Evolutionary conservation across 192 early-diverging fungal species (phyloP), one percentile per base, ranked within the genome.

Genomic region (Gorgonomyces haynaldii): DNA sequence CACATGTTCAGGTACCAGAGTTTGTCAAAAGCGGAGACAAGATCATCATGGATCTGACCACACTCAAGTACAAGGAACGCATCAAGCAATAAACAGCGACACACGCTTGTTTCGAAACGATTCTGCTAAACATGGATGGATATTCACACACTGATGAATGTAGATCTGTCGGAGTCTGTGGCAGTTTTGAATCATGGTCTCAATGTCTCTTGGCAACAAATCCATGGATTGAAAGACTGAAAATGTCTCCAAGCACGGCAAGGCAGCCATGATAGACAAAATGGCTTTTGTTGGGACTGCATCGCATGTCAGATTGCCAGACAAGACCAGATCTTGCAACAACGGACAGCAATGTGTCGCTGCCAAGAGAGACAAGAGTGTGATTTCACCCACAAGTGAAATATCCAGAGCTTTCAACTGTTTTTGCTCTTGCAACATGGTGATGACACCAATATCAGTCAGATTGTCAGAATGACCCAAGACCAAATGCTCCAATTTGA

Each of bases 11-110:
- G 54, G 83, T 92, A 5, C 89, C 89, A 8, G 80, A 85, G 53
- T 89, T 89, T 75, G 71, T 89, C 21, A 76, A 82, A 52, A 60
- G 65, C 9, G 86, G 85, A 21, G 89, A 92, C 27, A 66, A 58
- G 32, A 72, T 91, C 16, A 37, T 82, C 1, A 76, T 91, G 20
- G 81, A 89, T 61, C 57, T 86, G 9, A 62, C 76, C 15, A 63
- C 74, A 10, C 52, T 34, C 10, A 15, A 12, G 10, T 34, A 34
- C 32, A 9, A 15, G 9, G 21, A 42, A 42, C 21, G 40, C 9
- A 12, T 42, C 32, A 34, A 34, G 32, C 10, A 9, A 15, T 34
- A 34, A 15, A 15, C 32, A n/a, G n/a, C n/a, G n/a, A n/a, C n/a
- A n/a, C n/a, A n/a, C n/a, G n/a, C n/a, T n/a, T n/a, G n/a, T n/a